phyloP scores from a whole-genome alignment of 345 rosid genomes.

The Physaria fendleri region DNA sequence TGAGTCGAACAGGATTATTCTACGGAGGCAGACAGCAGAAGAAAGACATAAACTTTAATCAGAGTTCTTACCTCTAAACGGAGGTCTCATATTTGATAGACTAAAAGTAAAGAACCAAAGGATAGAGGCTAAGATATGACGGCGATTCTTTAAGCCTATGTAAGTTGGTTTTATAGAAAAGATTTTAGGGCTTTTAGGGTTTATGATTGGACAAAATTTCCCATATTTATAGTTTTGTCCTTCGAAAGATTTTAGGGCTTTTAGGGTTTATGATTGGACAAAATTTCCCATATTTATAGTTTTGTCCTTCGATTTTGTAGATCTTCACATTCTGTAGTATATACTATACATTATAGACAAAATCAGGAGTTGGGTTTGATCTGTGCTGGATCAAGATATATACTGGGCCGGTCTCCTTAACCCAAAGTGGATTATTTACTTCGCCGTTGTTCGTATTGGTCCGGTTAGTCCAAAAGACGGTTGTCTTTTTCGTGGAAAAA shows the following conservation, averaged over 20 bases:
- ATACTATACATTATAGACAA: not conserved
- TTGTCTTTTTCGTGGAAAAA: no score
- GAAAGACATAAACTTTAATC: not conserved
- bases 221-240: not conserved
- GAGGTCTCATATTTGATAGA: constrained; percentile 12
- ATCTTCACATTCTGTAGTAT: not conserved
- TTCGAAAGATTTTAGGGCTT: no score
- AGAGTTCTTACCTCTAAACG: constrained; percentile 3
- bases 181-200: constrained; percentile 2
- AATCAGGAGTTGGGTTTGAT: not conserved
- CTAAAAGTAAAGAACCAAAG: not conserved
- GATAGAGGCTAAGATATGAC: not conserved
- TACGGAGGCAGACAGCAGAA: not conserved
- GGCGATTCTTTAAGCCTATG: not conserved
- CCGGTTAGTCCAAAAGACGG: no score
- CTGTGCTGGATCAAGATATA: not conserved
- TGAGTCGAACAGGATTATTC: not conserved
- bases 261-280: constrained; percentile 2
- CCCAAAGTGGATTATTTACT: not conserved
- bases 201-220: not conserved
- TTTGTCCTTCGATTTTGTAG: not conserved
- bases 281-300: not conserved
- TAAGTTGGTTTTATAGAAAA: not conserved
- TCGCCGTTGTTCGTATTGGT: not conserved
- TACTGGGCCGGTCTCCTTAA: not conserved